Evolutionary conservation across 2,329 filamentous ascomycete genomes (phyloP), one percentile per base, ranked within the genome.

Genomic region (Cordyceps javanica): DNA sequence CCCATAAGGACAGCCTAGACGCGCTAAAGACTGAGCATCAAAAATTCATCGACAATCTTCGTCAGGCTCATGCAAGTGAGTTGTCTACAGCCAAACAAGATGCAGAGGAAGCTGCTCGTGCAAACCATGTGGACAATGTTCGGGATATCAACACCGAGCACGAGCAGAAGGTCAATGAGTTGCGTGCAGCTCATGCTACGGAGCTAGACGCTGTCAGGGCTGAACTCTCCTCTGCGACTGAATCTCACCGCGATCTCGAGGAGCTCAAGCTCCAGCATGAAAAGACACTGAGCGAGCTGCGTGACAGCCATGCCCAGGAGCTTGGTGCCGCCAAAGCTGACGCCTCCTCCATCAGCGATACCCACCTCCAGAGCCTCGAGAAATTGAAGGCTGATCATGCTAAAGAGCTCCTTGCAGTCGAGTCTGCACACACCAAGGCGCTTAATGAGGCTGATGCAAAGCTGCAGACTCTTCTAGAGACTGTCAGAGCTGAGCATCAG

Each of bases 1-100:
- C 67, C 38, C 52, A 55, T 14, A 13, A 41, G 19, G 34, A n/a
- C 19, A 44, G 19, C 23, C 26, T 42, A 1, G 79, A 82, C 39
- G 78, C 79, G 2, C 69, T 87, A 42, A 78, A 75, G 59, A 75
- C 62, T 78, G 86, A 23, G 62, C 82, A 85, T 62, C 77, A 77
- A 2, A 73, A 80, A 62, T 74, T 82, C 60, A 68, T 81, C 2
- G 73, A 75, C 57, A 66, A 73, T 3, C 63, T 75, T 38, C 77
- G 78, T 67, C 65, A 64, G 11, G 58, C 67, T 9, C 66, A 78
- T 23, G 67, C 71, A 13, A 70, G 70, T 59, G 73, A 79, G 60
- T 61, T 81, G 25, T 71, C 73, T 51, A 62, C 65, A 1, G 71
- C 81, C n/a, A 72, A 77, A 77, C 79, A 10, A 66, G 67, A 72